These are phyloP conservation scores for Angophora floribunda DNA, from an alignment of 345 rosid genomes.

Conservation along the genomic window DNA sequence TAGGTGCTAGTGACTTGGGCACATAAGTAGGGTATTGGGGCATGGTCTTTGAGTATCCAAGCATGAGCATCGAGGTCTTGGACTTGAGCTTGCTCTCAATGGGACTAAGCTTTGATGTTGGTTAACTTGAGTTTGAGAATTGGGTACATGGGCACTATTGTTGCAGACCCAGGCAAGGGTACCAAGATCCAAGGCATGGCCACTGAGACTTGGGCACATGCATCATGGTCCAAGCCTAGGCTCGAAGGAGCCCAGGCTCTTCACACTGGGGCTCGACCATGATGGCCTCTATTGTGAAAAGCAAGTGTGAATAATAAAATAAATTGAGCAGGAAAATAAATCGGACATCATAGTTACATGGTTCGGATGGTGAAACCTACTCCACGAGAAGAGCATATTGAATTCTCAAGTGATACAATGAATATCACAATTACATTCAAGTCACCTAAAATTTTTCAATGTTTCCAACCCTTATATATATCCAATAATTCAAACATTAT, in stretches of 20 bases:
- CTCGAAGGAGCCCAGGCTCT: background rate
- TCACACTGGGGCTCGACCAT: background rate
- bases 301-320: background rate
- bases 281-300: background rate
- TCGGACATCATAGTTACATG: background rate
- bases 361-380: background rate
- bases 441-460: background rate
- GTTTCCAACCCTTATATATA: background rate
- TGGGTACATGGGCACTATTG: background rate
- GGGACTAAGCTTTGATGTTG: rapidly evolving
- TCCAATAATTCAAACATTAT: background rate
- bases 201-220: background rate
- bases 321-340: background rate
- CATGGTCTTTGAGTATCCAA: background rate
- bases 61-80: background rate
- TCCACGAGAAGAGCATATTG: background rate
- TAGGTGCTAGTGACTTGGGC: background rate
- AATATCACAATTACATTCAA: background rate
- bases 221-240: background rate
- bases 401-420: background rate
- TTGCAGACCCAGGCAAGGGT: background rate
- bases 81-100: background rate
- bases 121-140: background rate
- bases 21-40: background rate
- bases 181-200: background rate